A percentile compares a stretch with the other conserved stretches of the same genome.
phyloP scores from a whole-genome alignment of 108 stramenopile species.

The Nitzschia putrida region DNA sequence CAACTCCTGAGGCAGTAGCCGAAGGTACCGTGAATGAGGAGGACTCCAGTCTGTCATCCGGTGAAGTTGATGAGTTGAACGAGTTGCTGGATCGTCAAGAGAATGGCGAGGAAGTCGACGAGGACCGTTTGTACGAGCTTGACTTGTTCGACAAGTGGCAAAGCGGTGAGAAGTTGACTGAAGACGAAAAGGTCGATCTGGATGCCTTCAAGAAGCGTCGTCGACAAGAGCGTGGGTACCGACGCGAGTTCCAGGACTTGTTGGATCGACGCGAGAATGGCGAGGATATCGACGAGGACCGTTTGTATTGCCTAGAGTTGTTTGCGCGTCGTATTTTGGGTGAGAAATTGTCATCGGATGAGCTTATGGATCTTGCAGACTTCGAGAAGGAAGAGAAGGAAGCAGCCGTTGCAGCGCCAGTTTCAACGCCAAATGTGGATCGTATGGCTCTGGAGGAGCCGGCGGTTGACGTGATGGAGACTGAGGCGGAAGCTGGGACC shows the following conservation, averaged over 20 bases:
- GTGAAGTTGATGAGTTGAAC: constrained; percentile 6
- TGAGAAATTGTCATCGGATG: constrained; percentile 10
- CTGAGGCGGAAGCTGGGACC: too few relatives aligned
- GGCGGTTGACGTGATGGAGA: too few relatives aligned
- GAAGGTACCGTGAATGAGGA: not conserved
- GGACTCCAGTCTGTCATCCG: not conserved
- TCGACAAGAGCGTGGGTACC: not conserved
- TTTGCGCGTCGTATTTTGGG: not conserved
- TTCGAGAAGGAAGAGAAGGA: constrained; percentile 19
- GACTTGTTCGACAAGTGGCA: constrained; percentile 23
- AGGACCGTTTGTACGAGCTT: constrained; percentile 22
- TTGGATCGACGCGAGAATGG: constrained; percentile 10
- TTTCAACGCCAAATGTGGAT: not conserved
- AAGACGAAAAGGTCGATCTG: constrained; percentile 19
- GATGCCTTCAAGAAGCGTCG: constrained; percentile 11
- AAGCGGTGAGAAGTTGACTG: constrained; percentile 16
- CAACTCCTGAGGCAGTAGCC: too few relatives aligned
- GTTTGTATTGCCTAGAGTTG: constrained; percentile 14
- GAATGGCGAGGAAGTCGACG: constrained; percentile 16
- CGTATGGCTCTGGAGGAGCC: too few relatives aligned
- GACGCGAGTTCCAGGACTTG: constrained; percentile 6
- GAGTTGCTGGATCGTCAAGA: constrained; percentile 10
- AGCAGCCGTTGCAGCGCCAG: not conserved
- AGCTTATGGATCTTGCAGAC: constrained; percentile 2
- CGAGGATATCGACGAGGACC: constrained; percentile 20